Conservation (phyloP, 441 rosid genomes). For the Isatis lusitanica region DNA sequence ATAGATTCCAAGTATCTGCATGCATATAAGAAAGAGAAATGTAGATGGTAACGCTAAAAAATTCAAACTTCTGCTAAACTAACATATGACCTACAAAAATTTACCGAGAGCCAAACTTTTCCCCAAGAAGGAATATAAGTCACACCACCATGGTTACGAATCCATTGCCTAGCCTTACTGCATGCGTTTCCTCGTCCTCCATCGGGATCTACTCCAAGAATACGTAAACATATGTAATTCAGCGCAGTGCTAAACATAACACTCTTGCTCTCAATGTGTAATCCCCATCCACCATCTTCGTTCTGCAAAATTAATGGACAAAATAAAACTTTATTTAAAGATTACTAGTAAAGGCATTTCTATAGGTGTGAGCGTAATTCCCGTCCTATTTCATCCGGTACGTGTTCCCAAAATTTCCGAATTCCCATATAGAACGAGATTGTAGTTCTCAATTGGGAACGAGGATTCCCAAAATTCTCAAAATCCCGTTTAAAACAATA, state of each 20-base stretch:
- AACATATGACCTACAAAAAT: neutral
- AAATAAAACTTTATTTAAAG: neutral
- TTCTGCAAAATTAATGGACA: neutral
- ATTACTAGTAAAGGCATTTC: neutral
- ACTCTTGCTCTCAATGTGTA: conserved; percentile 19
- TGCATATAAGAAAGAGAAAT: neutral
- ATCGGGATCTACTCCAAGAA: neutral
- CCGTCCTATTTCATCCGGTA: too few species aligned
- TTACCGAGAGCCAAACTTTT: conserved; percentile 25
- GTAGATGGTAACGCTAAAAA: neutral
- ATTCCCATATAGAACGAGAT: too few species aligned
- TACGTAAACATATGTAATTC: conserved; percentile 25
- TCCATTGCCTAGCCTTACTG: conserved; percentile 10
- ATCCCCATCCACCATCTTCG: conserved; percentile 29
- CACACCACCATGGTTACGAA: conserved; percentile 17
- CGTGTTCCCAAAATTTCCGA: too few species aligned
- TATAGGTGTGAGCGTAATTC: too few species aligned
- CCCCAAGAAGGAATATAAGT: conserved; percentile 26
- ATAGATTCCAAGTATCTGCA: conserved; percentile 63
- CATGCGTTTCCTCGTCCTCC: conserved; percentile 11
- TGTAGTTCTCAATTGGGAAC: too few species aligned
- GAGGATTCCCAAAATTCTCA: too few species aligned
- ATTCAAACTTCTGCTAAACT: neutral
- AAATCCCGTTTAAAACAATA: too few species aligned
- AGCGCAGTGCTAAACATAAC: neutral